Evolutionary conservation across 768 basidiomycete genomes (phyloP), one percentile per base, ranked within the genome.

Genomic region (Mycena metata): DNA sequence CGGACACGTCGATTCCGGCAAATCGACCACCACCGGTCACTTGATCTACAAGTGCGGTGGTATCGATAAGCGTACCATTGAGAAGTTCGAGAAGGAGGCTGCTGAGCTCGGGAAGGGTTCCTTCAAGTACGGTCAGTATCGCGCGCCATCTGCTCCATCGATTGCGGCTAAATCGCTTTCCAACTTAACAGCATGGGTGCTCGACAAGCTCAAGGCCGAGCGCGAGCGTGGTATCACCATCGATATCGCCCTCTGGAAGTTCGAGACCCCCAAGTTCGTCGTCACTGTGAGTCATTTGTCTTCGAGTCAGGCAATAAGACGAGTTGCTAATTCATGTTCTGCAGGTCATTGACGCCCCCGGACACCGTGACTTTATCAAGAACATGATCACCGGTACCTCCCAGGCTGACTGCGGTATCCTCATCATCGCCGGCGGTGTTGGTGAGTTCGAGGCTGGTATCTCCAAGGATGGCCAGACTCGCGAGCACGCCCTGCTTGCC

Each of bases 21-120:
- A 99, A 88, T 99, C 97, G 67, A 99, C 98, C 85, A 99, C 98
- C 79, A 99, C 98, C 76, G 98, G 98, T 75, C 98, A 99, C 88
- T 89, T 99, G 88, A 99, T 99, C 91, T 99, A 98, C 95, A 98
- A 99, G 92, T 99, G 98, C 83, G 98, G 98, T 91, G 98, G 98
- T 94, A 99, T 99, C 88, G 98, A 99, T 83, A 99, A 99, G 90
- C 96, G 96, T 91, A 96, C 95, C 81, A 96, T 97, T 75, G 96
- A 96, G 86, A 98, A 98, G 89, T 99, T 98, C 89, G 98, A 99
- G 90, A 99, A 99, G 92, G 98, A 99, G 87, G 98, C 98, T 77
- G 95, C 96, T 86, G 98, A 99, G 83, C 94, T 99, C 80, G 98
- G 98, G 81, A 99, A 99, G 88, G 96, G 96, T 82, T 95, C 95